Percentiles rank a stretch among this genome's conserved stretches.
phyloP scores from a whole-genome alignment of 108 stramenopile genomes.

The Ochromonas danica region DNA sequence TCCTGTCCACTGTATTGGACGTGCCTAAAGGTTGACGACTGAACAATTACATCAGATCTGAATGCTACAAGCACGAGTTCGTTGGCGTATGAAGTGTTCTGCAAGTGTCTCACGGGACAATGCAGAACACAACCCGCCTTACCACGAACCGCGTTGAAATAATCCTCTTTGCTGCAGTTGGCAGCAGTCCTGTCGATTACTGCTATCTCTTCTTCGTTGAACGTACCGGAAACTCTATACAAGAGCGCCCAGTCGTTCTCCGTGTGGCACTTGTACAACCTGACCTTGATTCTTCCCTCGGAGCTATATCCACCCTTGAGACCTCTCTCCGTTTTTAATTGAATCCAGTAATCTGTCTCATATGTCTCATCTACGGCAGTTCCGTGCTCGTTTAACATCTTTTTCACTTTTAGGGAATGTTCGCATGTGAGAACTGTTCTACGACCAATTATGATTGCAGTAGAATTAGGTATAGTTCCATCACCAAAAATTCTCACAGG shows the following conservation, averaged over 20 bases:
- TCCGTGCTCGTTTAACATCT: slow-evolving; percentile 15
- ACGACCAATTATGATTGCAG: slow-evolving; percentile 15
- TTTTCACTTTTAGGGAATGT: slow-evolving; percentile 17
- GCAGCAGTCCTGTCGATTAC: slow-evolving; percentile 13
- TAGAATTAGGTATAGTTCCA: slow-evolving; percentile 17
- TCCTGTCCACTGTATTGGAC: slow-evolving; percentile 14
- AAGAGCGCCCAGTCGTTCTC: slow-evolving; percentile 13
- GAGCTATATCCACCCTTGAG: slow-evolving; percentile 14
- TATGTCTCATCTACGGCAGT: slow-evolving; percentile 15
- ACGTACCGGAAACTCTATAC: slow-evolving; percentile 15
- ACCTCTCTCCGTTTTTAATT: slow-evolving; percentile 16
- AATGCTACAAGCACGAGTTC: slow-evolving; percentile 15
- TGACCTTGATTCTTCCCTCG: slow-evolving; percentile 14
- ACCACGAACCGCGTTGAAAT: slow-evolving; percentile 14
- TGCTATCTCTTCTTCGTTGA: slow-evolving; percentile 15
- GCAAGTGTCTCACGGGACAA: slow-evolving; percentile 13
- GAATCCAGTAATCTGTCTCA: slow-evolving; percentile 15
- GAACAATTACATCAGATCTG: slow-evolving; percentile 16
- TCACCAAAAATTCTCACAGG: slow-evolving; percentile 15
- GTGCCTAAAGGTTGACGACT: slow-evolving; percentile 14
- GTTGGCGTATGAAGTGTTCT: slow-evolving; percentile 15
- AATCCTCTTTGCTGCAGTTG: slow-evolving; percentile 15
- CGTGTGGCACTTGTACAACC: slow-evolving; percentile 13
- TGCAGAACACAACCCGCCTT: slow-evolving; percentile 13
- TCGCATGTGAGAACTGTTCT: slow-evolving; percentile 15